phyloP scores from a whole-genome alignment of 805 yeast species.

The Metschnikowia corniflorae region DNA sequence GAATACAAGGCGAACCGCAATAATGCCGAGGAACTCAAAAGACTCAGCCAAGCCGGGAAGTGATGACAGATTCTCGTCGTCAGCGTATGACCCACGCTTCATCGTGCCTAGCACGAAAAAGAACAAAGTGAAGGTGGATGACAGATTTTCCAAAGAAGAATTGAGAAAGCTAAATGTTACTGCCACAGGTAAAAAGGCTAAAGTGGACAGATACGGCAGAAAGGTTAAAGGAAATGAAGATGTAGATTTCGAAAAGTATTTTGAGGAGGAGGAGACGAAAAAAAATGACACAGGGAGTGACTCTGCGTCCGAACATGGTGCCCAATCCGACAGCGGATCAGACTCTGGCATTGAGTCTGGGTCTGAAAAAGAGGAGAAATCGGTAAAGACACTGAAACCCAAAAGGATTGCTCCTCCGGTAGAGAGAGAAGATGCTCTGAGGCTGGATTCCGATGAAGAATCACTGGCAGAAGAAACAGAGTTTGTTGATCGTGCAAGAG shows the following conservation, averaged over 20 bases:
- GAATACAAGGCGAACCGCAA: no score
- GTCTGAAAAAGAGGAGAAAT: slow-evolving; percentile 4
- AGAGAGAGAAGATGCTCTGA: slow-evolving; percentile 4
- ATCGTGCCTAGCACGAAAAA: slow-evolving; percentile 66
- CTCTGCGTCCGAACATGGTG: slow-evolving; percentile 12
- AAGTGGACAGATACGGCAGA: slow-evolving; percentile 87
- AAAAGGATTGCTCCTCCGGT: slow-evolving; percentile 8
- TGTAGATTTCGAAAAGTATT: slow-evolving; percentile 51
- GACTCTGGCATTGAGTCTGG: slow-evolving; percentile 18
- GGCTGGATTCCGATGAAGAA: slow-evolving; percentile 13
- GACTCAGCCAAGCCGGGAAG: slow-evolving; percentile 13
- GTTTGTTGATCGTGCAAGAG: slow-evolving; percentile 61
- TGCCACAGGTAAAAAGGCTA: slow-evolving; percentile 52
- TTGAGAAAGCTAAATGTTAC: slow-evolving; percentile 46
- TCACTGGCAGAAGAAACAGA: slow-evolving; percentile 19
- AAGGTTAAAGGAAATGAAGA: slow-evolving; percentile 45
- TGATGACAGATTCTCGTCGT: slow-evolving; percentile 76
- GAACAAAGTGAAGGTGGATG: slow-evolving; percentile 75
- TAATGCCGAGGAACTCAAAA: slow-evolving; percentile 8
- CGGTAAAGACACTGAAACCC: slow-evolving; percentile 4
- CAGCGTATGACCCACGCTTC: slow-evolving; percentile 87
- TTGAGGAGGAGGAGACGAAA: slow-evolving; percentile 42
- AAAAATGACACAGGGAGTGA: slow-evolving; percentile 22
- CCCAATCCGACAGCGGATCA: slow-evolving; percentile 11
- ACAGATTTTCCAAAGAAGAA: slow-evolving; percentile 71